Base-by-base conservation (phyloP, 257 asterid species). In the Rhazya stricta region DNA sequence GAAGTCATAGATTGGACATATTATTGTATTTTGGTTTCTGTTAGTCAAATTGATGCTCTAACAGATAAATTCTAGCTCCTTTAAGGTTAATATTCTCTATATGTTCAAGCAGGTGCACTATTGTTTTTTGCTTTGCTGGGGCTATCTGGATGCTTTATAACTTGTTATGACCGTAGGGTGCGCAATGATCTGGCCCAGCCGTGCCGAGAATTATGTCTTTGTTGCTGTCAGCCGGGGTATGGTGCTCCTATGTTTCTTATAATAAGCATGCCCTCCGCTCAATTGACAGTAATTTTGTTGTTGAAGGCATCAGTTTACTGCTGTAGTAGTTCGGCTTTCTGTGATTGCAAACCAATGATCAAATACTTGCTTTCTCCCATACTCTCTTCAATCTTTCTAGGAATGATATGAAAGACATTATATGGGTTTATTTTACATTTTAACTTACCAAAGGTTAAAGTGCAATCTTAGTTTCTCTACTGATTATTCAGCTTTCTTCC, bases 141-240 rank as follows among this genome's bases (percentile, higher is more conserved):
- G 75, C 78, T 91, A 79, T 90, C 96, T 41, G 99, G 99, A 42
- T 94, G 99, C 90, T 89, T 92, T 76, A 90, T 94, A 69, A 94
- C 99, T 60, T 94, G 97, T 79, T 94, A 92, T 76, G 99, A 94
- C 83, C 86, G 99, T 84, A 83, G 97, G 86, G 97, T 94, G 83
- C 93, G 97, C 73, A 94, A 84, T 63, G 97, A 94, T 86, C 85
- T 94, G 68, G 97, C 99, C 79, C 99, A 94, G 85, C 99, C 99
- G 69, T 94, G 99, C 79, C 85, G 99, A 72, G 97, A 94, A 79
- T 78, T 94, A 84, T 94, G 99, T 70, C 88, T 92, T 78, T 92
- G 97, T 82, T 94, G 99, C 85, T 94, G 97, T 82, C 99, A 92
- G 70, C 97, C 99, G 51, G 97, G 97, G 99, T 94, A 89, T 67